These are phyloP conservation scores for Pythium phragmiticola DNA, from an alignment of 352 stramenopile species.

Conservation along the genomic window DNA sequence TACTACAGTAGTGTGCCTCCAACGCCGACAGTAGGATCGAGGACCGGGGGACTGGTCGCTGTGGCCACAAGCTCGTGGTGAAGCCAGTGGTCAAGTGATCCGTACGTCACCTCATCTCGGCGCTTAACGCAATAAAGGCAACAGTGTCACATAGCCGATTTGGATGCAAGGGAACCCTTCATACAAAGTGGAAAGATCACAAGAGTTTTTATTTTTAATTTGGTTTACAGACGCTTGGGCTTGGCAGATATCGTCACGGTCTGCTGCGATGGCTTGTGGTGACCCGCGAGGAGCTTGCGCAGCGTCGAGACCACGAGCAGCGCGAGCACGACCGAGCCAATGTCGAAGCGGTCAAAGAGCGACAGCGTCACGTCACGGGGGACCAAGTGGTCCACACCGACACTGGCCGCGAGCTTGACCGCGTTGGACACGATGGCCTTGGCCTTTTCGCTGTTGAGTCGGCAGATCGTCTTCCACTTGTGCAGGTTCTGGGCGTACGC, in stretches of 20 bases:
- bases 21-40: no score
- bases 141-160: background rate
- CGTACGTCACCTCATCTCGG: no score
- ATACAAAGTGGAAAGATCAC: background rate
- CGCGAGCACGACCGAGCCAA: conserved; percentile 10
- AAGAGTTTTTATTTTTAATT: background rate
- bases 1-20: no score
- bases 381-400: conserved; percentile 25
- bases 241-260: background rate
- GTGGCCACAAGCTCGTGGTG: no score
- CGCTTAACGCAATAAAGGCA: no score
- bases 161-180: background rate
- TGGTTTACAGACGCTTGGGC: conserved; percentile 13
- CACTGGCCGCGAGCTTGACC: conserved; percentile 25
- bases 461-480: conserved; percentile 29
- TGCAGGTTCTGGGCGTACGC: conserved; percentile 19
- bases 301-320: conserved; percentile 13
- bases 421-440: conserved; percentile 24
- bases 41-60: no score
- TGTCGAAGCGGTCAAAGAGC: conserved; percentile 25
- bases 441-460: conserved; percentile 26
- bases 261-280: background rate
- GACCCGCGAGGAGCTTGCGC: conserved; percentile 7
- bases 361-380: conserved; percentile 24
- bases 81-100: no score